phyloP scores from a whole-genome alignment of 176 grass and related monocot genomes.

The Eremochloa ophiuroides region DNA sequence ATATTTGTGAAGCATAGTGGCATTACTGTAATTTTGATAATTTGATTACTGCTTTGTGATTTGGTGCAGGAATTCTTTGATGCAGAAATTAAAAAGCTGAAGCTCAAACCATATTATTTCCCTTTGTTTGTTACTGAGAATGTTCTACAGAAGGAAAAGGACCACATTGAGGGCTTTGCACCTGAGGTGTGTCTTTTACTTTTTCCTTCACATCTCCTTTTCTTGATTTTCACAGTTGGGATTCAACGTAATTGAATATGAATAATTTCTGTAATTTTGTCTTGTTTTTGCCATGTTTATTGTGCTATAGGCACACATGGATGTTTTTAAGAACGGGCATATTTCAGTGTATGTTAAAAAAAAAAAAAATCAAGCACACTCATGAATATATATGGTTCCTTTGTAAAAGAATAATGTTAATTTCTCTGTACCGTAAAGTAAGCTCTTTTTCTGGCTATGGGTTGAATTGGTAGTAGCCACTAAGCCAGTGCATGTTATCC shows the following conservation, averaged over 20 bases:
- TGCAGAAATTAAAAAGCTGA: constrained; percentile 81
- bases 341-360: too few species aligned
- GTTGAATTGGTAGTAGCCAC: background rate
- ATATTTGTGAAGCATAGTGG: background rate
- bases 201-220: background rate
- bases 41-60: background rate
- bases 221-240: background rate
- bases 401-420: background rate
- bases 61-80: constrained; percentile 82
- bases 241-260: too few species aligned
- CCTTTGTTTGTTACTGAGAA: constrained; percentile 90
- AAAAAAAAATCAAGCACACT: background rate
- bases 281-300: too few species aligned
- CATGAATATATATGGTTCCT: background rate
- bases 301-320: too few species aligned
- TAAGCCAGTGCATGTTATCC: background rate
- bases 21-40: background rate
- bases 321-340: too few species aligned
- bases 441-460: background rate
- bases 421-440: background rate
- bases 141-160: constrained; percentile 88
- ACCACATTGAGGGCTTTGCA: constrained; percentile 93
- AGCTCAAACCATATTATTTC: constrained; percentile 76
- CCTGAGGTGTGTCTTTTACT: constrained; percentile 52
- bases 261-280: too few species aligned